Conservation (phyloP, 768 basidiomycete species). For the Tephrocybe sp. region DNA sequence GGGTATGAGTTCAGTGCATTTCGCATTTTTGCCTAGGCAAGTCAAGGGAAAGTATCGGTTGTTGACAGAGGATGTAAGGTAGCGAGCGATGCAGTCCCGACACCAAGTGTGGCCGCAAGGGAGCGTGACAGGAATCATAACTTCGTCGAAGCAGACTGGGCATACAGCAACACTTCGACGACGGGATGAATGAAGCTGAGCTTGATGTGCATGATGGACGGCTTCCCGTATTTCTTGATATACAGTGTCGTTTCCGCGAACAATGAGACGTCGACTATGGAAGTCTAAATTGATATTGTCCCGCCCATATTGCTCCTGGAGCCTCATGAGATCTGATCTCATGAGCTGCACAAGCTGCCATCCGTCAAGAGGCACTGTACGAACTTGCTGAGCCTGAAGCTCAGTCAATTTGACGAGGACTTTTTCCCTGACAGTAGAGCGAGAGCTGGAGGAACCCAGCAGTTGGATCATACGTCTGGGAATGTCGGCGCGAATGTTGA, state of each 20-base stretch:
- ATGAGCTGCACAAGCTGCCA: conserved; percentile 46
- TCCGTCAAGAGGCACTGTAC: conserved; percentile 46
- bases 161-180: conserved; percentile 36
- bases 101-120: conserved; percentile 73
- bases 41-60: conserved; percentile 66
- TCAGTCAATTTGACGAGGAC: conserved; percentile 49
- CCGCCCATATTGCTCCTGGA: conserved; percentile 51
- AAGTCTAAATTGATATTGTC: conserved; percentile 59
- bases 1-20: conserved; percentile 58
- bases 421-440: conserved; percentile 38
- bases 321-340: conserved; percentile 39
- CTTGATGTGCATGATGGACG: conserved; percentile 32
- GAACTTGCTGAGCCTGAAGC: conserved; percentile 41
- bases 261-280: conserved; percentile 37
- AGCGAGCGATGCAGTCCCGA: conserved; percentile 55
- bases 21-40: conserved; percentile 67
- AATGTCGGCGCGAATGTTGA: conserved; percentile 44
- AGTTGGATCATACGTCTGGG: conserved; percentile 48
- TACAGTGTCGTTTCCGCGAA: conserved; percentile 56
- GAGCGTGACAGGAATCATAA: conserved; percentile 50
- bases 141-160: conserved; percentile 69
- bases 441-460: conserved; percentile 47
- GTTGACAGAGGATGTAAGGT: conserved; percentile 57
- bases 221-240: conserved; percentile 44
- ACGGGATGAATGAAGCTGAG: conserved; percentile 17